Percentiles rank a stretch among this genome's conserved stretches.
Evolutionary conservation across 768 basidiomycete species (phyloP).

Genomic region (Stropharia rugosoannulata): DNA sequence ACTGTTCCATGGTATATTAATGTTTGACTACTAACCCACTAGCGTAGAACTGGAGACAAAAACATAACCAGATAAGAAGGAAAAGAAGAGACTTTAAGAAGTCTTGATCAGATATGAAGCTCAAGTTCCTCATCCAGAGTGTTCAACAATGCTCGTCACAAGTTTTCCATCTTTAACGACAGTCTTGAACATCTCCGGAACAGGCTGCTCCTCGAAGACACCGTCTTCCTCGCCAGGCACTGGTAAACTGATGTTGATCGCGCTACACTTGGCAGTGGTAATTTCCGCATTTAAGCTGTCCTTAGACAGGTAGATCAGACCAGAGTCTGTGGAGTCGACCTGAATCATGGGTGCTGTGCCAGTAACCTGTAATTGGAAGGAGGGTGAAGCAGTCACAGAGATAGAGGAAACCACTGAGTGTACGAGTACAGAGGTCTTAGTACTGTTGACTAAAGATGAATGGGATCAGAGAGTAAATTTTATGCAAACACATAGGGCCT

Average conservation of each 20-base stretch:
- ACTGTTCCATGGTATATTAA: too few relatives aligned
- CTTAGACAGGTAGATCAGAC: constrained; percentile 90
- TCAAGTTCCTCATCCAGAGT: constrained; percentile 44
- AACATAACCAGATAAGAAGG: too few relatives aligned
- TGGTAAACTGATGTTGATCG: constrained; percentile 88
- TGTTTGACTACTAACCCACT: too few relatives aligned
- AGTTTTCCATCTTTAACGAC: constrained; percentile 79
- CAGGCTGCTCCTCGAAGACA: constrained; percentile 82
- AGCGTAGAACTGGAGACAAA: too few relatives aligned
- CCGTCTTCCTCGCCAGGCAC: constrained; percentile 90
- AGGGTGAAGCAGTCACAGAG: constrained; percentile 87
- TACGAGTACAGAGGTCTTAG: constrained; percentile 83
- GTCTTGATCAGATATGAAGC: too few relatives aligned
- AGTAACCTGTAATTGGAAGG: constrained; percentile 90
- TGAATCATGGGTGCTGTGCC: constrained; percentile 91
- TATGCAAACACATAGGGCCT: constrained; percentile 21
- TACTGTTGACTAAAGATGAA: constrained; percentile 70
- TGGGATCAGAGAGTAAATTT: not conserved
- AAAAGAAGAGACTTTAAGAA: too few relatives aligned
- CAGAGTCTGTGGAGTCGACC: constrained; percentile 92
- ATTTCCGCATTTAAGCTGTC: constrained; percentile 78
- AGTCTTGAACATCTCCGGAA: constrained; percentile 96
- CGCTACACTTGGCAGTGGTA: constrained; percentile 90
- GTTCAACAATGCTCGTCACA: constrained; percentile 88
- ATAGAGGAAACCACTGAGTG: constrained; percentile 93